These are phyloP conservation scores for Daldinia grandis DNA, from an alignment of 495 filamentous ascomycete genomes.

Conservation along the genomic window DNA sequence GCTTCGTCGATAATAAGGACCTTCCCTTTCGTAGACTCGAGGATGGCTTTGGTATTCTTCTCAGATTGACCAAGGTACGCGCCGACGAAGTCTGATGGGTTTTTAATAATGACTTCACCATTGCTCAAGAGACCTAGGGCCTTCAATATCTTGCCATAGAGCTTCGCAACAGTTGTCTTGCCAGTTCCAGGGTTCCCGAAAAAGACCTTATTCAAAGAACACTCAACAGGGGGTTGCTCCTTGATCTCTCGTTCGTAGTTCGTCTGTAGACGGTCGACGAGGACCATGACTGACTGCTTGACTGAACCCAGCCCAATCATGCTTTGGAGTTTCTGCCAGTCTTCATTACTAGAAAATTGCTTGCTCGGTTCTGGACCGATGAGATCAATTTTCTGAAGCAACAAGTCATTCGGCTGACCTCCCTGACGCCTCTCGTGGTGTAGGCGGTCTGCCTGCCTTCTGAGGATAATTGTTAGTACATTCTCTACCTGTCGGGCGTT, in stretches of 20 bases:
- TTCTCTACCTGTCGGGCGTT: constrained; percentile 78
- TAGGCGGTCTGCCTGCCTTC: constrained; percentile 68
- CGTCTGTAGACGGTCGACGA: constrained; percentile 64
- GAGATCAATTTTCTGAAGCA: constrained; percentile 67
- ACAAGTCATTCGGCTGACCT: constrained; percentile 55
- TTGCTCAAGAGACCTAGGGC: constrained; percentile 67
- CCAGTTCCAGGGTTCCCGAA: constrained; percentile 76
- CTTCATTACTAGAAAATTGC: constrained; percentile 56
- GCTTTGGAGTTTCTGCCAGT: constrained; percentile 67
- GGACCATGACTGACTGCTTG: constrained; percentile 65
- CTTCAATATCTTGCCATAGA: constrained; percentile 71
- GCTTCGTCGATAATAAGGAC: constrained; percentile 82
- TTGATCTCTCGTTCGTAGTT: constrained; percentile 69
- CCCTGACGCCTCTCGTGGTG: constrained; percentile 44
- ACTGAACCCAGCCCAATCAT: constrained; percentile 69
- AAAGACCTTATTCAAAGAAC: constrained; percentile 72
- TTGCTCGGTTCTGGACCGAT: constrained; percentile 71
- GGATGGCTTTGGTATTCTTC: constrained; percentile 74
- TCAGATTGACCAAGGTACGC: constrained; percentile 70
- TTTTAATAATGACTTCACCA: constrained; percentile 73
- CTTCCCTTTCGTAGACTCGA: constrained; percentile 71
- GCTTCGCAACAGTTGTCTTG: constrained; percentile 77
- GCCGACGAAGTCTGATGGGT: constrained; percentile 78
- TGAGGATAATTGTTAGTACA: constrained; percentile 57
- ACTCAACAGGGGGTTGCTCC: constrained; percentile 63